Conservation (phyloP, 306 rosid species). For the Castanea sativa region DNA sequence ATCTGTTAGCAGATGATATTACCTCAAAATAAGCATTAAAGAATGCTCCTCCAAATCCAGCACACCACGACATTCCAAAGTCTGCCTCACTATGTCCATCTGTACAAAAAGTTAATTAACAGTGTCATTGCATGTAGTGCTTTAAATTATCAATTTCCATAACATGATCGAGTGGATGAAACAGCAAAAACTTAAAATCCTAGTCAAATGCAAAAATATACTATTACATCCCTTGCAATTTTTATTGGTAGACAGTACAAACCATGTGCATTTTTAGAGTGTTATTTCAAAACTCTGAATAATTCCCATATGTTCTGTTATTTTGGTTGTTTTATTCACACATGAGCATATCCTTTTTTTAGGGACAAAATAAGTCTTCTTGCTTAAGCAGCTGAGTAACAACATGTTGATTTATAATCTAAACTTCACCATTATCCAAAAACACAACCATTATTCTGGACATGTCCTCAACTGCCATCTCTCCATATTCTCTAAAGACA, state of each 20-base stretch:
- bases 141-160: not conserved
- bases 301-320: not conserved
- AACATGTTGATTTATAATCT: not conserved
- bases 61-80: conserved; percentile 98
- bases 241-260: not conserved
- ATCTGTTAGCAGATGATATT: conserved; percentile 9
- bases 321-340: not conserved
- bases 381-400: too few relatives aligned
- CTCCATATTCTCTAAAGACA: not conserved
- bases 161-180: not conserved
- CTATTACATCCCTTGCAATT: not conserved
- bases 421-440: not conserved
- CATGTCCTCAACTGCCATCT: not conserved
- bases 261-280: not conserved
- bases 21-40: conserved; percentile 86
- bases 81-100: conserved; percentile 97
- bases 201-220: not conserved
- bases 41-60: conserved; percentile 91
- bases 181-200: not conserved
- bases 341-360: too few relatives aligned
- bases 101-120: conserved; percentile 28
- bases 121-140: not conserved
- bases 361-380: too few relatives aligned
- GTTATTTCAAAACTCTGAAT: not conserved
- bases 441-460: not conserved